These are phyloP conservation scores for carrot (Daucus carota) DNA, from an alignment of 129 eudicot species.

Conservation along the genomic window DNA sequence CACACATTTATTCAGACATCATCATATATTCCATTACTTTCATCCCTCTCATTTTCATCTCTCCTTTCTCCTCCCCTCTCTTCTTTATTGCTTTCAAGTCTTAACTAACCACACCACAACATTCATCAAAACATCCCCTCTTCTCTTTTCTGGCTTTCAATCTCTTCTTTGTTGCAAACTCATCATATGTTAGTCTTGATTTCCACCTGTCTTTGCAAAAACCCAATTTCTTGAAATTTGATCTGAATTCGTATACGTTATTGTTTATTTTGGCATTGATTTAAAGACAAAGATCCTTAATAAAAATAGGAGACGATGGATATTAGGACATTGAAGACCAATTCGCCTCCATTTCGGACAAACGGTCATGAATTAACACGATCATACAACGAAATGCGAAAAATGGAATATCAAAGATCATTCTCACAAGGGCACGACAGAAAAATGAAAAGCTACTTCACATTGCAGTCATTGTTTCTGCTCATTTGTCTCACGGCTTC, in stretches of 20 bases:
- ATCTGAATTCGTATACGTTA: too few species aligned
- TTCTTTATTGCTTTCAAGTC: neutral
- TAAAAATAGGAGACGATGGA: too few species aligned
- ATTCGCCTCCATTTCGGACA: neutral
- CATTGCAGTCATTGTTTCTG: neutral
- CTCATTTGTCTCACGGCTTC: neutral
- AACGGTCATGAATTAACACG: neutral
- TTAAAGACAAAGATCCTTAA: too few species aligned
- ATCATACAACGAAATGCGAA: neutral
- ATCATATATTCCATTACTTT: neutral
- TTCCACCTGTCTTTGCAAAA: neutral
- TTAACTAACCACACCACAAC: too few species aligned
- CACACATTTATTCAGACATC: neutral
- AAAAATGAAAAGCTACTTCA: slow-evolving; percentile 9
- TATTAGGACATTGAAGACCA: neutral
- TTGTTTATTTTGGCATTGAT: too few species aligned
- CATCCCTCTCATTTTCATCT: neutral
- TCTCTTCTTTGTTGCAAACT: too few species aligned
- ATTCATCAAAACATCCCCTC: neutral
- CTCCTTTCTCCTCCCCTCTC: neutral
- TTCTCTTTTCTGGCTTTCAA: neutral
- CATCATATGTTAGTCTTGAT: too few species aligned
- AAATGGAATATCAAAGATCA: slow-evolving; percentile 7
- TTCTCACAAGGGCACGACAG: slow-evolving; percentile 5
- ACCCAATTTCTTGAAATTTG: neutral